Conservation (phyloP, 305 asterid species). For the Fraxinus paxiana region DNA sequence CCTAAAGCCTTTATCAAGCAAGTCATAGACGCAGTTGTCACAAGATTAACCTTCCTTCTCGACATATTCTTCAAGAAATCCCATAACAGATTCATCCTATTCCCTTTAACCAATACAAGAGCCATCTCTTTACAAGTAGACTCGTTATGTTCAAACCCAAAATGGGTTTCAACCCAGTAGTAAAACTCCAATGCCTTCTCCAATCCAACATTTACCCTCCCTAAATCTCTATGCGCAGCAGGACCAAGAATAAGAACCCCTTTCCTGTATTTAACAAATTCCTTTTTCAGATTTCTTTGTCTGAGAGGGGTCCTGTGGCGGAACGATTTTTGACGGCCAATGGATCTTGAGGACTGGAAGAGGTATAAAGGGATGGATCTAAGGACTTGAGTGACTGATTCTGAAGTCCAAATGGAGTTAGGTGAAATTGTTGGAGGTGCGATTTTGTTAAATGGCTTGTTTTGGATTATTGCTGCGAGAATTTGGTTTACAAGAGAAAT, state of each 20-base stretch:
- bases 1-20: constrained; percentile 76
- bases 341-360: constrained; percentile 67
- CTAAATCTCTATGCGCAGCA: constrained; percentile 65
- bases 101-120: constrained; percentile 63
- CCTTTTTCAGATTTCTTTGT: constrained; percentile 54
- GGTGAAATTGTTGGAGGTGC: constrained; percentile 18
- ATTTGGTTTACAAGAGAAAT: constrained; percentile 39
- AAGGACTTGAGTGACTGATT: constrained; percentile 53
- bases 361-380: constrained; percentile 63
- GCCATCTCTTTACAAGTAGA: constrained; percentile 79
- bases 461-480: constrained; percentile 53
- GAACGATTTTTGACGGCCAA: constrained; percentile 70
- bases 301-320: constrained; percentile 71
- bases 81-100: constrained; percentile 55
- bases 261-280: constrained; percentile 35
- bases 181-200: constrained; percentile 70
- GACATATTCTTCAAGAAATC: constrained; percentile 76
- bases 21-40: constrained; percentile 61
- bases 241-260: constrained; percentile 71
- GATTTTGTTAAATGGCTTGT: constrained; percentile 47
- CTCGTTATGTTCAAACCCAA: constrained; percentile 60
- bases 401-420: constrained; percentile 46
- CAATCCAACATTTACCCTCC: constrained; percentile 52
- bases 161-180: constrained; percentile 63
- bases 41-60: constrained; percentile 41